Evolutionary conservation across 2,329 filamentous ascomycete genomes (phyloP), one percentile per base, ranked within the genome.

Genomic region (Huntiella moniliformis): DNA sequence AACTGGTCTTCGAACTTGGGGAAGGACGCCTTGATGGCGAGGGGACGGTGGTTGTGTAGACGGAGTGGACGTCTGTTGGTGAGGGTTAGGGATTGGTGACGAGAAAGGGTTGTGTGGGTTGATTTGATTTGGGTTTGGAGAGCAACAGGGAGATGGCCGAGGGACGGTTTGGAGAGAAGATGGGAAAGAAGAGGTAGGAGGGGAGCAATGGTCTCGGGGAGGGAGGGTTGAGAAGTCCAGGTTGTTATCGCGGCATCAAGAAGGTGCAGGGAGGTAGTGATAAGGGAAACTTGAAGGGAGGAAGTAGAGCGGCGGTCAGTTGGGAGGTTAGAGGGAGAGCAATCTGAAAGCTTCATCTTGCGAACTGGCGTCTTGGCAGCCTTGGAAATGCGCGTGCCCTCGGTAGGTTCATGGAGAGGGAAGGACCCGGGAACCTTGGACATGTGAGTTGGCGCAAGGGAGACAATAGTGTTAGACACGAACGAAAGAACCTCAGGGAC

Each of bases 1-100:
- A 86, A 98, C 48, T 74, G 72, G 59, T 95, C 88, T 65, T 96
- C 91, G 65, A 96, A 98, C 62, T 93, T 94, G 62, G 91, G 91
- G 40, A 95, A 77, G 49, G 74, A 79, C 5, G 77, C 78, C 61
- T 88, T 87, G 67, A 96, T 93, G 16, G 91, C 79, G 2, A 93
- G 71, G 0, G 87, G 85, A 0, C 73, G 73, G 67, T 98, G 91
- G 62, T 91, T 73, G 64, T 98, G 91, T 3, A 98, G 74, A 55
- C 85, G 74, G 28, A 96, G 74, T 2, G 86, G 84, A 6, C 82
- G 77, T 35, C 87, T 84, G 37, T 70, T 63, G 15, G 80, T 67
- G 38, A 68, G 71, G 1, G 84, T 71, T 44, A 79, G 64, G 10
- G 69, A 62, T 50, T 84, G 64, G 56, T 76, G 70, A 38, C 65